Evolutionary conservation across 1,139 yeast species (phyloP).

Genomic region (Geotrichum siamense): DNA sequence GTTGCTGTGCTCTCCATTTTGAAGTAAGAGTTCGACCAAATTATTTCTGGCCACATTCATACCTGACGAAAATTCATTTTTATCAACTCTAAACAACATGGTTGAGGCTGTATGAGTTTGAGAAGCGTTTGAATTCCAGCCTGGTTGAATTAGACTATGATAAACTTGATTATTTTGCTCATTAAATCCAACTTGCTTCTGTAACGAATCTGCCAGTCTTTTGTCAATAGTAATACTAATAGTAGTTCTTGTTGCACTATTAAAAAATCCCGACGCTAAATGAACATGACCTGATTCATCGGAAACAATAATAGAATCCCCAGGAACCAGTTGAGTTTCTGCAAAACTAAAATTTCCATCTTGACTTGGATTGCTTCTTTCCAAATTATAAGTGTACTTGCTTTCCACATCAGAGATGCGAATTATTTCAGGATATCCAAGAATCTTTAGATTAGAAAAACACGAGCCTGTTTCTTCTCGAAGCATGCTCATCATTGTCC

Average conservation of each 20-base stretch:
- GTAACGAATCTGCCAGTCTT: slow-evolving; percentile 44
- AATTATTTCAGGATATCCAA: slow-evolving; percentile 30
- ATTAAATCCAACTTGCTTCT: slow-evolving; percentile 41
- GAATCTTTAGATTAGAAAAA: slow-evolving; percentile 40
- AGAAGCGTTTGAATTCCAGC: slow-evolving; percentile 3
- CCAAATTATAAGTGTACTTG: slow-evolving; percentile 8
- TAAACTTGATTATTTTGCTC: slow-evolving; percentile 43
- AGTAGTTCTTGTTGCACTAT: slow-evolving; percentile 36
- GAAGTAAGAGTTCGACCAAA: slow-evolving; percentile 36
- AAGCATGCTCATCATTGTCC: slow-evolving; percentile 54
- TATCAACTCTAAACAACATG: slow-evolving; percentile 58
- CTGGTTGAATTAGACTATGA: slow-evolving; percentile 39
- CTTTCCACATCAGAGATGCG: slow-evolving; percentile 9
- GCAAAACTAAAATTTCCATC: slow-evolving; percentile 18
- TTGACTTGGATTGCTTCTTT: slow-evolving; percentile 2
- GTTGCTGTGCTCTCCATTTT: slow-evolving; percentile 5
- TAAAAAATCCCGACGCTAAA: slow-evolving; percentile 55
- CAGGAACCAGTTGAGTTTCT: slow-evolving; percentile 26
- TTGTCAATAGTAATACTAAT: slow-evolving; percentile 44
- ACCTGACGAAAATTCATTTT: slow-evolving; percentile 70
- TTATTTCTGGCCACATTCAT: slow-evolving; percentile 73
- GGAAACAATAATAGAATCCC: slow-evolving; percentile 54
- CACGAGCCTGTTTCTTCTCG: slow-evolving; percentile 62
- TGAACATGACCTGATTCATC: slow-evolving; percentile 78
- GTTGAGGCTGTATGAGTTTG: neutral